These are phyloP conservation scores for Arabidopsis hybrid DNA, from an alignment of 441 rosid genomes.

Conservation along the genomic window DNA sequence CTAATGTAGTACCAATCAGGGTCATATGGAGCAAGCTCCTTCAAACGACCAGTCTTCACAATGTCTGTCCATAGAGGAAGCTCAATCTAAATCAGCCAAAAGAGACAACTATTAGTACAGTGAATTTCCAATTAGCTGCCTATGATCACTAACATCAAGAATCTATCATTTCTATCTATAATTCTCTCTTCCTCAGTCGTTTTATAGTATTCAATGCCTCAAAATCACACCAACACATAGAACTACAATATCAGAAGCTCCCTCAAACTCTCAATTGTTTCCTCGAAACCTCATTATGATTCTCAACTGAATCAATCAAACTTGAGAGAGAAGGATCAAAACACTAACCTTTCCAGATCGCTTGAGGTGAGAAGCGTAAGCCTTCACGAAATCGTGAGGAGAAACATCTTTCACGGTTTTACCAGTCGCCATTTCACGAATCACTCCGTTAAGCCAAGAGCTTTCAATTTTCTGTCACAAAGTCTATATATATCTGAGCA, in stretches of 20 bases:
- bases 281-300: background rate
- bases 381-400: conserved; percentile 49
- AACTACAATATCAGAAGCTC: background rate
- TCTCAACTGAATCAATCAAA: background rate
- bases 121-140: background rate
- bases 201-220: too few species aligned
- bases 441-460: conserved; percentile 10
- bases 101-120: background rate
- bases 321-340: background rate
- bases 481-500: conserved; percentile 16
- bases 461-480: background rate
- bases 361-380: conserved; percentile 48
- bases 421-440: conserved; percentile 44
- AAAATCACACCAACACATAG: background rate
- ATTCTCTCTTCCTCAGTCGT: too few species aligned
- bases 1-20: conserved; percentile 89
- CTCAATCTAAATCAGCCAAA: conserved; percentile 57
- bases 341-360: conserved; percentile 49
- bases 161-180: background rate
- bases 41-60: conserved; percentile 80
- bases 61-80: conserved; percentile 88
- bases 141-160: background rate
- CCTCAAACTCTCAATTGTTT: background rate
- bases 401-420: conserved; percentile 49
- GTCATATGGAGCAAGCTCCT: conserved; percentile 95